phyloP scores from a whole-genome alignment of 1,139 yeast species.

The Sugiyamaella novakii region DNA sequence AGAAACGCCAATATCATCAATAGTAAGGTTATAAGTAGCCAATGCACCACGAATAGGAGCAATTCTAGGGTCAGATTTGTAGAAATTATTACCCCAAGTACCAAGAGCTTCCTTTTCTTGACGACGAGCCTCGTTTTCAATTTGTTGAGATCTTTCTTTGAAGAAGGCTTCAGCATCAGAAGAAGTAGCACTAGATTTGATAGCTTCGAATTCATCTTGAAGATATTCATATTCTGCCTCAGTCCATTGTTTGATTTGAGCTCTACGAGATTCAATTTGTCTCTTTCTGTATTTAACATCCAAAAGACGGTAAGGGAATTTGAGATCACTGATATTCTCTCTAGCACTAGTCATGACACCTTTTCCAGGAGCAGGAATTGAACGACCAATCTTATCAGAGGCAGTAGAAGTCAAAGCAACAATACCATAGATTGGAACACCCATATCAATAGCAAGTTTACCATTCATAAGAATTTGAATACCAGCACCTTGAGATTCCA shows the following conservation, averaged over 20 bases:
- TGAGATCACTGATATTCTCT: constrained; percentile 82
- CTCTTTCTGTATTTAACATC: constrained; percentile 93
- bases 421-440: constrained; percentile 97
- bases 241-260: constrained; percentile 81
- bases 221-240: constrained; percentile 75
- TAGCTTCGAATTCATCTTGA: constrained; percentile 65
- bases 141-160: constrained; percentile 84
- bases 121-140: constrained; percentile 78
- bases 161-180: constrained; percentile 56
- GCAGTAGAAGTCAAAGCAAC: constrained; percentile 96
- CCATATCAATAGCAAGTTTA: constrained; percentile 92
- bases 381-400: constrained; percentile 96
- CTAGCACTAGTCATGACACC: constrained; percentile 98
- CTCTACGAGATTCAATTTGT: constrained; percentile 78
- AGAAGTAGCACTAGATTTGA: constrained; percentile 47
- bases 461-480: constrained; percentile 96
- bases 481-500: constrained; percentile 99
- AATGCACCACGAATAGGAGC: constrained; percentile 97
- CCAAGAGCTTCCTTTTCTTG: constrained; percentile 88
- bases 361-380: constrained; percentile 99
- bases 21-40: constrained; percentile 87
- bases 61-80: constrained; percentile 86
- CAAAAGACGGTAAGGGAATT: constrained; percentile 78
- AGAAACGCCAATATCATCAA: constrained; percentile 94
- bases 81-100: constrained; percentile 96